A percentile compares a stretch with the other conserved stretches of the same genome.
Evolutionary conservation across 2,329 filamentous ascomycete species (phyloP).

Genomic region (Aspergillus brunneoviolaceus): DNA sequence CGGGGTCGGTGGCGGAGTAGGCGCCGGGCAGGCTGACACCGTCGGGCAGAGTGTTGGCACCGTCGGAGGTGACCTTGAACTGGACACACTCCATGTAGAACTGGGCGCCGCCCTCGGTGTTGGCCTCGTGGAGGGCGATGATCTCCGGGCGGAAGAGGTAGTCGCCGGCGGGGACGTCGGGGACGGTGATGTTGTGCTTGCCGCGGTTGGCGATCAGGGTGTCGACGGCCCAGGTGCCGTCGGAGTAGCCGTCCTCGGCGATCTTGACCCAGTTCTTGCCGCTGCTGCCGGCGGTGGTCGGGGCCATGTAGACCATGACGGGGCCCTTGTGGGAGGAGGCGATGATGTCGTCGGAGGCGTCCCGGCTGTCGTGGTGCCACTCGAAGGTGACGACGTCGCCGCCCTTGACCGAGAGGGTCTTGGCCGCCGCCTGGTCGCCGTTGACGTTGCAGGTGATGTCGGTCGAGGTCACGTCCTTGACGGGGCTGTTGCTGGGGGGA

Average conservation of each 20-base stretch:
- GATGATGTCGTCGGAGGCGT: slow-evolving; percentile 24
- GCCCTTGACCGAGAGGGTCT: slow-evolving; percentile 20
- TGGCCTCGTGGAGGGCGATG: slow-evolving; percentile 24
- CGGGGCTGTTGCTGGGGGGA: slow-evolving; percentile 23
- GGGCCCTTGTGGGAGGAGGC: slow-evolving; percentile 21
- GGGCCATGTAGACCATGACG: slow-evolving; percentile 24
- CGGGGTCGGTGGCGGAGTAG: slow-evolving; percentile 18
- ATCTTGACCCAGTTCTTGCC: slow-evolving; percentile 25
- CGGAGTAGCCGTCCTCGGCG: slow-evolving; percentile 22
- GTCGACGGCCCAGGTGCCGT: slow-evolving; percentile 21
- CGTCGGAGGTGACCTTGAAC: slow-evolving; percentile 23
- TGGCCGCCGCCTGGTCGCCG: slow-evolving; percentile 16
- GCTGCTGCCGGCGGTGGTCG: slow-evolving; percentile 18
- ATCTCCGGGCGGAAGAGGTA: slow-evolving; percentile 26
- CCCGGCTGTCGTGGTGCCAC: slow-evolving; percentile 24
- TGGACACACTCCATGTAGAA: slow-evolving; percentile 28
- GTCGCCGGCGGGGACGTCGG: slow-evolving; percentile 22
- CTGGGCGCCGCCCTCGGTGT: slow-evolving; percentile 20
- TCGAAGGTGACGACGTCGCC: slow-evolving; percentile 26
- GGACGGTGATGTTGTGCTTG: slow-evolving; percentile 25
- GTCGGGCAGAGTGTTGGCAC: slow-evolving; percentile 17
- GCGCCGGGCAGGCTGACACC: slow-evolving; percentile 23
- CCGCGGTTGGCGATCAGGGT: slow-evolving; percentile 21
- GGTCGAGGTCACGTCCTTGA: slow-evolving; percentile 22
- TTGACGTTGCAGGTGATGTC: slow-evolving; percentile 26